phyloP scores from a whole-genome alignment of 179 eudicot genomes.

The Heliamphora pulchella region DNA sequence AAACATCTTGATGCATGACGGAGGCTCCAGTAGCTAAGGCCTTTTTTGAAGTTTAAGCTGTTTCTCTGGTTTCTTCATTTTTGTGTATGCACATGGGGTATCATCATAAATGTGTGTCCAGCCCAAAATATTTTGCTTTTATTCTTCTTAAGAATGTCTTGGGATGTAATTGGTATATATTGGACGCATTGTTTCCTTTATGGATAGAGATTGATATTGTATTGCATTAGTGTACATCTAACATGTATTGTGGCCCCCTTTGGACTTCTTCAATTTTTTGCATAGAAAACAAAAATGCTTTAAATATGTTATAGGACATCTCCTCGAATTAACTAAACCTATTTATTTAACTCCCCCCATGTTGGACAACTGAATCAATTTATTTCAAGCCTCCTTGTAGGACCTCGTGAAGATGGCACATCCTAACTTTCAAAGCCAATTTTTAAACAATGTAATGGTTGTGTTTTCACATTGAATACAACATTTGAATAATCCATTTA shows the following conservation, averaged over 20 bases:
- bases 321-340: no score
- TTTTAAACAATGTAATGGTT: no score
- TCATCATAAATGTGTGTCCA: neutral
- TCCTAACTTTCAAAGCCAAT: no score
- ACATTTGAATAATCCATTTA: no score
- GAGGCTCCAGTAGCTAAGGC: neutral
- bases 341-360: no score
- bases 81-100: neutral
- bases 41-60: neutral
- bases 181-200: neutral
- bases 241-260: neutral
- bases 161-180: neutral
- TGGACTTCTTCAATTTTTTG: neutral
- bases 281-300: neutral
- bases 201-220: neutral
- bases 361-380: no score
- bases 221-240: neutral
- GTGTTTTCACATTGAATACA: no score
- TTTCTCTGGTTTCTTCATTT: neutral
- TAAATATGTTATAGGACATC: neutral
- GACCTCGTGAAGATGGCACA: no score
- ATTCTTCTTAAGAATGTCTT: no score
- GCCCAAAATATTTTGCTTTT: neutral
- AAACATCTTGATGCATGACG: neutral
- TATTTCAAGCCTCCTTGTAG: no score